Evolutionary conservation across 2,329 filamentous ascomycete species (phyloP).

Genomic region (Oidium heveae): DNA sequence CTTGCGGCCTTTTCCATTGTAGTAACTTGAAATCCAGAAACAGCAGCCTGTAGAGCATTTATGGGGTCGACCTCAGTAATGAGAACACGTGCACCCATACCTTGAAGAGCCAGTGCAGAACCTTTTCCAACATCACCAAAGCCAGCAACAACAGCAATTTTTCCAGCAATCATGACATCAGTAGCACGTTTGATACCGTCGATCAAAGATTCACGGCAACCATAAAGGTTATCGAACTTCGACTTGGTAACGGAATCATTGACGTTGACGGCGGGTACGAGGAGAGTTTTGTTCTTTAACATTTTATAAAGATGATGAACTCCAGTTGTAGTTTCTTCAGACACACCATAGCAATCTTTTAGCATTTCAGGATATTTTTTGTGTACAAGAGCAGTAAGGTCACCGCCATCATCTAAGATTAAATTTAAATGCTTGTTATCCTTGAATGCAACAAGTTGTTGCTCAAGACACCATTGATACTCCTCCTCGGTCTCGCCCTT

Average conservation of each 20-base stretch:
- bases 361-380: slow-evolving; percentile 96
- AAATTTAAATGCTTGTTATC: slow-evolving; percentile 91
- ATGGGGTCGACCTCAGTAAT: slow-evolving; percentile 97
- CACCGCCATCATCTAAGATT: slow-evolving; percentile 96
- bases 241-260: slow-evolving; percentile 99
- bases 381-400: slow-evolving; percentile 89
- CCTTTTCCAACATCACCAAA: slow-evolving; percentile 99
- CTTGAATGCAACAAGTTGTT: slow-evolving; percentile 94
- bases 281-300: slow-evolving; percentile 73
- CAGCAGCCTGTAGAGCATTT: slow-evolving; percentile 96
- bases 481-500: slow-evolving; percentile 91
- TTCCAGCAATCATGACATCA: slow-evolving; percentile 99
- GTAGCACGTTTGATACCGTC: slow-evolving; percentile 99
- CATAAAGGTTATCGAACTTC: slow-evolving; percentile 99
- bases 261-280: slow-evolving; percentile 94
- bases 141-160: slow-evolving; percentile 91
- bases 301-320: slow-evolving; percentile 98
- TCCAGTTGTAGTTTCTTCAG: slow-evolving; percentile 98
- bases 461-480: slow-evolving; percentile 98
- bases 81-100: slow-evolving; percentile 91
- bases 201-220: slow-evolving; percentile 93
- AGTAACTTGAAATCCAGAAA: slow-evolving; percentile 88
- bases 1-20: slow-evolving; percentile 93
- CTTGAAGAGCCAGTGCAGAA: slow-evolving; percentile 82
- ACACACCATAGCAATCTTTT: slow-evolving; percentile 93